These are phyloP conservation scores for Fusarium longipes DNA, from an alignment of 2,329 filamentous ascomycete genomes.

Conservation along the genomic window DNA sequence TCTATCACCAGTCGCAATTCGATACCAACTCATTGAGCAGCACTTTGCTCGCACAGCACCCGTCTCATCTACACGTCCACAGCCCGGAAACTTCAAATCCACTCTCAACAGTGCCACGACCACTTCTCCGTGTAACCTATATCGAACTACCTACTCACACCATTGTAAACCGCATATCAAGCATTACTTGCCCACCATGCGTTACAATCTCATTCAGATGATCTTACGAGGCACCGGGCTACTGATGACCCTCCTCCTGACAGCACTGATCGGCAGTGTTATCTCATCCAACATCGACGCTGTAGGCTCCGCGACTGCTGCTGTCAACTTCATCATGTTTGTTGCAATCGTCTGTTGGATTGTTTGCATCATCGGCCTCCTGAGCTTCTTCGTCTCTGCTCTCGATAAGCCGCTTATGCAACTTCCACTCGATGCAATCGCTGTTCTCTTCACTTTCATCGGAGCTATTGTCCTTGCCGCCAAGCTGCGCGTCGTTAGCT, in stretches of 20 bases:
- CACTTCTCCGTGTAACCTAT: neutral
- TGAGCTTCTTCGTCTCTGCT: constrained; percentile 63
- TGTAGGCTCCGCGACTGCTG: constrained; percentile 55
- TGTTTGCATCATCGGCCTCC: constrained; percentile 71
- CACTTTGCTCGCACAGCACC: neutral
- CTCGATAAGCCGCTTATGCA: constrained; percentile 64
- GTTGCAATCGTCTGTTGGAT: constrained; percentile 74
- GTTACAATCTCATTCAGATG: constrained; percentile 56
- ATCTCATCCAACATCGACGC: constrained; percentile 63
- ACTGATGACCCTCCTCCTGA: constrained; percentile 64
- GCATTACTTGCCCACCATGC: constrained; percentile 42
- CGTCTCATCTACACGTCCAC: neutral
- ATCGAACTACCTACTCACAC: neutral
- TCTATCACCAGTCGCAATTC: constrained; percentile 4
- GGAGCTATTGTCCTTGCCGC: constrained; percentile 76
- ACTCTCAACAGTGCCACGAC: constrained; percentile 3
- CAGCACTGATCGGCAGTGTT: constrained; percentile 68
- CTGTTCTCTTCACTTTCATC: constrained; percentile 76
- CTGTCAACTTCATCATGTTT: constrained; percentile 76
- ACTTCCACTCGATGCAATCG: constrained; percentile 67
- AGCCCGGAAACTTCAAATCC: neutral
- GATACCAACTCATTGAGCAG: neutral
- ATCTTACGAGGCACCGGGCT: constrained; percentile 62
- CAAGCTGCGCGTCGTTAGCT: constrained; percentile 76
- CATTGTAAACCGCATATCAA: constrained; percentile 10